A percentile compares a stretch with the other conserved stretches of the same genome.
These are phyloP conservation scores for Angophora floribunda DNA, from an alignment of 345 rosid species.

Conservation along the genomic window DNA sequence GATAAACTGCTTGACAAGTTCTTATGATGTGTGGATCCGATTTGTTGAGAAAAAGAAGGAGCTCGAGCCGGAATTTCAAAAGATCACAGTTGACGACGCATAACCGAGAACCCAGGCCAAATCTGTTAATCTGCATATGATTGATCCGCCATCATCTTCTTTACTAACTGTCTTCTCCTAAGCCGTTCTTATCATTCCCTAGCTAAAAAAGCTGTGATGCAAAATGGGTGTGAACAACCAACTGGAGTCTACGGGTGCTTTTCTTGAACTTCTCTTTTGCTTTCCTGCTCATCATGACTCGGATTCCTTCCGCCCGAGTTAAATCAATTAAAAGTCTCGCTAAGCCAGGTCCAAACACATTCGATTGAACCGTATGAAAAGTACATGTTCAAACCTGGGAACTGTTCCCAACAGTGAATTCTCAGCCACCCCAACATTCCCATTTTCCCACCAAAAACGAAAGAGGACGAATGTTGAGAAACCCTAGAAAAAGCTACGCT, in stretches of 20 bases:
- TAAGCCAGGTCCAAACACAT: not conserved
- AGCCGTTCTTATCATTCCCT: not conserved
- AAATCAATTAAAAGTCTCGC: not conserved
- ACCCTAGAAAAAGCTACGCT: conserved; percentile 18
- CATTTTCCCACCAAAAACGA: not conserved
- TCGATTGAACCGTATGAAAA: not conserved
- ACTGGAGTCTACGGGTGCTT: not conserved
- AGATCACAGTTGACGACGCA: not conserved
- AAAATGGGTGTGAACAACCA: not conserved
- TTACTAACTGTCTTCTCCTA: not conserved
- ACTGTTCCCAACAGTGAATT: not conserved
- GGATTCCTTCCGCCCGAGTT: not conserved
- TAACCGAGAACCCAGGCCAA: not conserved
- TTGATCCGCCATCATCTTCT: not conserved
- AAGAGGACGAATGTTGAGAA: conserved; percentile 5
- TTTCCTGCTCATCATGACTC: not conserved
- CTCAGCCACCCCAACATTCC: not conserved
- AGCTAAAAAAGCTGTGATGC: not conserved
- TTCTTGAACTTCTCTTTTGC: not conserved
- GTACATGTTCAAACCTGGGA: not conserved
- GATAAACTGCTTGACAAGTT: not conserved
- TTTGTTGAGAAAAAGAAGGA: not conserved
- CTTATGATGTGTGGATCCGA: not conserved
- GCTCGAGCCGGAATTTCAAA: not conserved
- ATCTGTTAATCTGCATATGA: not conserved